Percentiles rank a stretch among this genome's conserved stretches.
These are phyloP conservation scores for Vitis cinerea DNA, from an alignment of 164 flowering plant species.

Conservation along the genomic window DNA sequence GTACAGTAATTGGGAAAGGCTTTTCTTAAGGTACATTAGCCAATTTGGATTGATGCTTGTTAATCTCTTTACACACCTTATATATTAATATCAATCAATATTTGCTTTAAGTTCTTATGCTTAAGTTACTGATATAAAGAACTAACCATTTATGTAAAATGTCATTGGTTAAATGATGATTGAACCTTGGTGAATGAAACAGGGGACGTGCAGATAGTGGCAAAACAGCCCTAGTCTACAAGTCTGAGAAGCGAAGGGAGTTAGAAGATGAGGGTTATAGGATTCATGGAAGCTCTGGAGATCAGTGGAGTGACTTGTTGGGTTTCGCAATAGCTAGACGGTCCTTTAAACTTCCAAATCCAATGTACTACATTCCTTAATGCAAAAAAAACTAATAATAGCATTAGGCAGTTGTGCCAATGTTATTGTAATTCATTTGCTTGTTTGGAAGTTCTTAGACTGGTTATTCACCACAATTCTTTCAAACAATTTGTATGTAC, in stretches of 20 bases:
- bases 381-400: not conserved
- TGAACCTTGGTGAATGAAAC: slow-evolving; percentile 18
- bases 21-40: slow-evolving; percentile 58
- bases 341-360: slow-evolving; percentile 90
- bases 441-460: not conserved
- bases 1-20: slow-evolving; percentile 63
- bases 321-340: slow-evolving; percentile 60
- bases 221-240: slow-evolving; percentile 54
- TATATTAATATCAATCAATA: not conserved
- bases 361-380: slow-evolving; percentile 72
- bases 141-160: not conserved
- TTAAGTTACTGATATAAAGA: not conserved
- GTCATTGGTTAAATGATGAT: no score
- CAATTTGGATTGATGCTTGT: not conserved
- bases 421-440: not conserved
- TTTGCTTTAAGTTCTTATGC: no score
- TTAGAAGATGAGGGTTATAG: slow-evolving; percentile 60
- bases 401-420: not conserved
- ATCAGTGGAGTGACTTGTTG: slow-evolving; percentile 88
- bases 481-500: no score
- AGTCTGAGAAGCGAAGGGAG: slow-evolving; percentile 76
- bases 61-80: not conserved
- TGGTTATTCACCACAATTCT: no score
- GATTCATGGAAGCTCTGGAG: slow-evolving; percentile 84
- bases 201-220: slow-evolving; percentile 64